Evolutionary conservation across 75 land plant species (phyloP).

Genomic region (Azolla pinnata): DNA sequence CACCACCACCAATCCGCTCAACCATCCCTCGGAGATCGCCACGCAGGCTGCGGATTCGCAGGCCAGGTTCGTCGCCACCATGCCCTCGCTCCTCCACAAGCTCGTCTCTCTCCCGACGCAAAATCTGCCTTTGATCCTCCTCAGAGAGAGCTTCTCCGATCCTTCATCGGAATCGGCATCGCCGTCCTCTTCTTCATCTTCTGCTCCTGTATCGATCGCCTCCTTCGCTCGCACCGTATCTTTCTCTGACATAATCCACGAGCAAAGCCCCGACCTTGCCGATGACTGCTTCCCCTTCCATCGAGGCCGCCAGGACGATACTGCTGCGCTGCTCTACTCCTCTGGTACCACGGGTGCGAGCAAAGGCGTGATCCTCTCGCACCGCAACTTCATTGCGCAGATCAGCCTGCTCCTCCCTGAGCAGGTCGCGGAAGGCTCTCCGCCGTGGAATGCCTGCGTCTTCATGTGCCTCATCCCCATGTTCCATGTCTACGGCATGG

Average conservation of each 20-base stretch:
- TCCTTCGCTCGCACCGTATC: neutral
- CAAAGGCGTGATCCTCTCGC: slow-evolving; percentile 56
- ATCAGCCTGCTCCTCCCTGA: slow-evolving; percentile 19
- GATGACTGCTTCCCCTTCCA: slow-evolving; percentile 4
- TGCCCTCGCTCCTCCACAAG: slow-evolving; percentile 36
- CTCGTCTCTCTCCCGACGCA: slow-evolving; percentile 19
- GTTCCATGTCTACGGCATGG: slow-evolving; percentile 75
- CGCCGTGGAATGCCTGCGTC: slow-evolving; percentile 24
- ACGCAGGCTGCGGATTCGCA: slow-evolving; percentile 62
- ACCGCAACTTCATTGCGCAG: slow-evolving; percentile 49
- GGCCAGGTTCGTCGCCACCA: slow-evolving; percentile 48
- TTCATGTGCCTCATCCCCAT: slow-evolving; percentile 53
- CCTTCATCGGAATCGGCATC: neutral
- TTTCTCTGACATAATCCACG: neutral
- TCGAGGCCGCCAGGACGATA: slow-evolving; percentile 25
- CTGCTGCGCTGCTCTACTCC: slow-evolving; percentile 53
- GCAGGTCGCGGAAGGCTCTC: slow-evolving; percentile 27
- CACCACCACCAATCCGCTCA: slow-evolving; percentile 93
- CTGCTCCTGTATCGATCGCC: neutral
- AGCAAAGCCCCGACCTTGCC: neutral
- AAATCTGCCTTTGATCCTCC: neutral
- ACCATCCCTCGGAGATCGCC: slow-evolving; percentile 65
- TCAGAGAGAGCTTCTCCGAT: too few species aligned
- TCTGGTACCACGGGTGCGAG: slow-evolving; percentile 69
- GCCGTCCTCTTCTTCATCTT: neutral